phyloP scores from a whole-genome alignment of 1,284 basidiomycete genomes.

The Termitomyces sp. region DNA sequence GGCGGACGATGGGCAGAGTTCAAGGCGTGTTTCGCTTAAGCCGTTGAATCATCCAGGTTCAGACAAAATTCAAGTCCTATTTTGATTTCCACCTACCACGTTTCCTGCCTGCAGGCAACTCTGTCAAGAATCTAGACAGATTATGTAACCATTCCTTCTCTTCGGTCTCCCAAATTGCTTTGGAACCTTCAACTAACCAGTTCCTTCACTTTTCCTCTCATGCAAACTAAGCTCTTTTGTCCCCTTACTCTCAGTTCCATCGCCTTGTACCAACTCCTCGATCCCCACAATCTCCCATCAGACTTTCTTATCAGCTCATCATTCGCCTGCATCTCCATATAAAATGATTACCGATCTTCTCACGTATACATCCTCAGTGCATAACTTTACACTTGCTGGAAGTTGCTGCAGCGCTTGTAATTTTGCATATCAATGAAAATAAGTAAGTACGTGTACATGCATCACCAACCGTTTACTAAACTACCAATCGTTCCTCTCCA shows the following conservation, averaged over 20 bases:
- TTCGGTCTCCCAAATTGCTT: slow-evolving; percentile 4
- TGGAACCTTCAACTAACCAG: not conserved
- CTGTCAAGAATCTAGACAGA: slow-evolving; percentile 27
- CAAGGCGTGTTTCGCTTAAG: slow-evolving; percentile 49
- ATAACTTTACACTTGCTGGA: not conserved
- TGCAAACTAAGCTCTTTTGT: slow-evolving; percentile 4
- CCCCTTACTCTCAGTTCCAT: not conserved
- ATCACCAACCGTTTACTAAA: not conserved
- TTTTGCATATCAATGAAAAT: slow-evolving; percentile 1
- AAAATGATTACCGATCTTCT: slow-evolving; percentile 13
- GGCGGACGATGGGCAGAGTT: slow-evolving; percentile 39
- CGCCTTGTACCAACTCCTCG: not conserved
- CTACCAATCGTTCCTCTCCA: slow-evolving; percentile 10
- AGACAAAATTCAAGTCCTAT: slow-evolving; percentile 42
- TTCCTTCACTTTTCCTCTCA: not conserved
- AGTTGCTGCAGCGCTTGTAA: not conserved
- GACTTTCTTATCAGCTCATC: slow-evolving; percentile 37
- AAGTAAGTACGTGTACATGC: slow-evolving; percentile 11
- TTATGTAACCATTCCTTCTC: slow-evolving; percentile 27
- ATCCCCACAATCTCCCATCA: slow-evolving; percentile 32
- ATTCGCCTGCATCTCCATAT: slow-evolving; percentile 6
- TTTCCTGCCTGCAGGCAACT: slow-evolving; percentile 67
- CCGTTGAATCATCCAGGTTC: slow-evolving; percentile 34
- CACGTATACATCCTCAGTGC: slow-evolving; percentile 7
- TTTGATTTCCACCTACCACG: slow-evolving; percentile 52